Conservation (phyloP, 2,329 filamentous ascomycete genomes). For the Talaromyces funiculosus region DNA sequence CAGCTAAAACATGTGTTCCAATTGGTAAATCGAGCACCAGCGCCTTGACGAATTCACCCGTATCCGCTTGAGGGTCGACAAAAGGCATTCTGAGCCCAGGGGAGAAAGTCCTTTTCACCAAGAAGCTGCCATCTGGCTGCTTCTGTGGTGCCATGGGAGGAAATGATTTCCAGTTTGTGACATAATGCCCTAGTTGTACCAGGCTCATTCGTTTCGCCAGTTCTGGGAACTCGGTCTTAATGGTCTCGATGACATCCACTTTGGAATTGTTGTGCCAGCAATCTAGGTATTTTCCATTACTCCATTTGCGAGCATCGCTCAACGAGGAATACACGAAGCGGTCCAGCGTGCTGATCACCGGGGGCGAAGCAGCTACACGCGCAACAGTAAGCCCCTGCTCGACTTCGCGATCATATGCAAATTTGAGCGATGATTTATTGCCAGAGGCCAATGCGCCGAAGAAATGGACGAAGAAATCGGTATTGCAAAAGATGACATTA, state of each 20-base stretch:
- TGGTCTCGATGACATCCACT: constrained; percentile 43
- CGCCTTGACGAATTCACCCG: background rate
- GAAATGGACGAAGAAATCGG: constrained; percentile 43
- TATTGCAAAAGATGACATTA: constrained; percentile 48
- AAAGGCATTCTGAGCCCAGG: background rate
- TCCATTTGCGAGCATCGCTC: constrained; percentile 44
- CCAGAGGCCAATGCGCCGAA: background rate
- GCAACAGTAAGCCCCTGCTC: constrained; percentile 46
- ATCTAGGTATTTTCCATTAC: constrained; percentile 38
- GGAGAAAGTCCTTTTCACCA: background rate
- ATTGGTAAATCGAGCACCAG: background rate
- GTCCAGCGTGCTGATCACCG: constrained; percentile 29
- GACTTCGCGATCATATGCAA: constrained; percentile 4
- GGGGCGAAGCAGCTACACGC: constrained; percentile 41
- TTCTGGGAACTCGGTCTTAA: constrained; percentile 34
- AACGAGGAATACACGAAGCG: constrained; percentile 47
- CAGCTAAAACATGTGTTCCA: background rate
- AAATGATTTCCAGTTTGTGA: constrained; percentile 1
- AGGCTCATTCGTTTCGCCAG: constrained; percentile 20
- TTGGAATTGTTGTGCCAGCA: constrained; percentile 44
- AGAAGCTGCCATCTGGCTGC: background rate
- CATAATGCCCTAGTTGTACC: background rate
- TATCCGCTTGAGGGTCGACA: constrained; percentile 1
- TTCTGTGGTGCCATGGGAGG: background rate
- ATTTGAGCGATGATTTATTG: background rate